Base-by-base conservation (phyloP, 257 asterid species). In the Rhazya stricta region DNA sequence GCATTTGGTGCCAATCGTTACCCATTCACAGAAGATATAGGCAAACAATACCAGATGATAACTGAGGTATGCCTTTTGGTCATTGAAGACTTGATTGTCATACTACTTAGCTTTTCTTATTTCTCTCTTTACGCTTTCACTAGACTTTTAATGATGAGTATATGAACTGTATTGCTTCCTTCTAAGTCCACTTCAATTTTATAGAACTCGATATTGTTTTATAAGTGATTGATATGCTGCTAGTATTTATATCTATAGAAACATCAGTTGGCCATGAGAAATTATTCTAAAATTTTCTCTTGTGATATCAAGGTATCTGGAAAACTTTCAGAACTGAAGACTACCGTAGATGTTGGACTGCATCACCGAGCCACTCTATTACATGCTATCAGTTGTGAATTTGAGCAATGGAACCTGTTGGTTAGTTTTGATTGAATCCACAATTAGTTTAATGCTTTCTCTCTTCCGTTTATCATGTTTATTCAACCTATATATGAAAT, bases 1-100 rank as follows among this genome's bases (percentile, higher is more conserved):
- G 89, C 91, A 65, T 86, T 86, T 83, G 93, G 93, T 83, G 93
- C 91, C 76, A 86, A 86, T 74, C 86, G 88, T 2, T 88, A 88
- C 71, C 93, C 93, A 56, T 86, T 85, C 70, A 82, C 87, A 46
- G 88, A 88, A 48, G 91, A 84, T 81, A 43, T 76, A 43, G 76
- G 83, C 81, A 83, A 81, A 80, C 91, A 86, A 78, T 84, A 81
- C 84, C 82, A 81, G 84, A 79, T 78, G 76, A 81, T 88, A 71
- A 79, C 80, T 7, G 88, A 88, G 89, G 91, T 88, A 86, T 36
- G 76, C 9, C 18, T 34, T 70, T 62, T 53, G 46, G 36, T 46
- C 18, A 5, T 34, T 30, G 57, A 66, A 37, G 69, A 71, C 53
- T 72, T 78, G 13, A 19, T 45, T 7, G 48, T 29, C 30, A 32